These are phyloP conservation scores for Amphirosellinia nigrospora DNA, from an alignment of 495 filamentous ascomycete species.

Conservation along the genomic window DNA sequence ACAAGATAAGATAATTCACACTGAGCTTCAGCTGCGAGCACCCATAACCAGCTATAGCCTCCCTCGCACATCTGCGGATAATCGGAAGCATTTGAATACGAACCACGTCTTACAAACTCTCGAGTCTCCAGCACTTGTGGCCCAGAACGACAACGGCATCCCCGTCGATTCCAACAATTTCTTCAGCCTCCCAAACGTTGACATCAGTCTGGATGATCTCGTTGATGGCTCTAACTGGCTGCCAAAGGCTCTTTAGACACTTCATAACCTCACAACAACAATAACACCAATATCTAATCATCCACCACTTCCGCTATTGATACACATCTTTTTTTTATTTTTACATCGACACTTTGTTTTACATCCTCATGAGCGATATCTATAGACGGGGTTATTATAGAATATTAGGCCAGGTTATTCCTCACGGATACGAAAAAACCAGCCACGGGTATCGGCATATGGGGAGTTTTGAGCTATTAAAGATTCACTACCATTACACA, in stretches of 20 bases:
- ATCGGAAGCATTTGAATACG: slow-evolving; percentile 27
- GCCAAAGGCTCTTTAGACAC: slow-evolving; percentile 12
- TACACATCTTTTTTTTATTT: not conserved
- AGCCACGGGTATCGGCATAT: slow-evolving; percentile 17
- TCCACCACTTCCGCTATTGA: not conserved
- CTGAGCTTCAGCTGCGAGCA: slow-evolving; percentile 28
- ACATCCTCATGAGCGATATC: slow-evolving; percentile 15
- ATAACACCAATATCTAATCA: not conserved
- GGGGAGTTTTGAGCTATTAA: slow-evolving; percentile 14
- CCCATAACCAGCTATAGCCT: slow-evolving; percentile 52
- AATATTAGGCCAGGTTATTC: slow-evolving; percentile 19
- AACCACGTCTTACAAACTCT: slow-evolving; percentile 28
- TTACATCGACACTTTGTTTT: slow-evolving; percentile 1
- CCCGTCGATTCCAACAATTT: slow-evolving; percentile 36
- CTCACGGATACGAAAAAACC: slow-evolving; percentile 21
- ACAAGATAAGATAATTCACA: slow-evolving; percentile 5
- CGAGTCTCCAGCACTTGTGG: slow-evolving; percentile 39
- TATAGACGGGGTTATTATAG: slow-evolving; percentile 5
- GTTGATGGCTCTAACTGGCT: slow-evolving; percentile 55
- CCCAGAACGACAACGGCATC: slow-evolving; percentile 36
- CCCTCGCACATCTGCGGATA: slow-evolving; percentile 39
- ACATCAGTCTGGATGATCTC: slow-evolving; percentile 49
- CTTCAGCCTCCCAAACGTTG: slow-evolving; percentile 42
- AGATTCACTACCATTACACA: slow-evolving; percentile 12
- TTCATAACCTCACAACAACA: not conserved